Evolutionary conservation across 768 basidiomycete genomes (phyloP).

Genomic region (Filobasidium wieringae): DNA sequence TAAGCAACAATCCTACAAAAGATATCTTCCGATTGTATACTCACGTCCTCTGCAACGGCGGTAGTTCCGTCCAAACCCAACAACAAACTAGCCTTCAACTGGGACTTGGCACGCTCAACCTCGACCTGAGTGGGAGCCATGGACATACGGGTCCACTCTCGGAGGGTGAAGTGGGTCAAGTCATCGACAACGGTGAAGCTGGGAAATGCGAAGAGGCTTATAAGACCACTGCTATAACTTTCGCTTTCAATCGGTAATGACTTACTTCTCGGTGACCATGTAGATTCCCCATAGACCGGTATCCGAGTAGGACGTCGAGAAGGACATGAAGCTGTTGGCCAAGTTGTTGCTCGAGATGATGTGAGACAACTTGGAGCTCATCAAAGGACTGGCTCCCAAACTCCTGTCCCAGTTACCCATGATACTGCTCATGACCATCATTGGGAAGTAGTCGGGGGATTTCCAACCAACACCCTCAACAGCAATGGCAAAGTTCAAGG

Average conservation of each 20-base stretch:
- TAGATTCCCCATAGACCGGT: slow-evolving; percentile 99
- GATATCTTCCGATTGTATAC: slow-evolving; percentile 4
- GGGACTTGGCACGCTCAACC: slow-evolving; percentile 95
- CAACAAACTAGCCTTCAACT: slow-evolving; percentile 87
- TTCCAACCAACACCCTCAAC: slow-evolving; percentile 98
- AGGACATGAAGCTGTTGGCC: slow-evolving; percentile 98
- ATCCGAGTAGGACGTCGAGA: slow-evolving; percentile 97
- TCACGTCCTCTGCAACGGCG: slow-evolving; percentile 78
- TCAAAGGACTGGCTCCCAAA: slow-evolving; percentile 75
- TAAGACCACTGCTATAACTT: background rate
- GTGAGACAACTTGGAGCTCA: slow-evolving; percentile 82
- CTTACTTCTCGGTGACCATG: slow-evolving; percentile 76
- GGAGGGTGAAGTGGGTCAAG: slow-evolving; percentile 80
- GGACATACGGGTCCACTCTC: slow-evolving; percentile 93
- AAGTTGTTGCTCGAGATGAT: slow-evolving; percentile 86
- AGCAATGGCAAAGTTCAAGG: slow-evolving; percentile 87
- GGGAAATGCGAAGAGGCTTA: background rate
- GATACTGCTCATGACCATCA: slow-evolving; percentile 96
- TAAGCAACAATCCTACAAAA: background rate
- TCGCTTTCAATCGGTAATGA: background rate
- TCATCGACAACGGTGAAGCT: slow-evolving; percentile 79
- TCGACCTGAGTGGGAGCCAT: slow-evolving; percentile 69
- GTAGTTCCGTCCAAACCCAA: slow-evolving; percentile 90
- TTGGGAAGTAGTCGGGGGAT: slow-evolving; percentile 96
- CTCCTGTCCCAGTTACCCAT: slow-evolving; percentile 99